A percentile compares a stretch with the other conserved stretches of the same genome.
Evolutionary conservation across 805 yeast species (phyloP).

Genomic region (Suhomyces vadensis): DNA sequence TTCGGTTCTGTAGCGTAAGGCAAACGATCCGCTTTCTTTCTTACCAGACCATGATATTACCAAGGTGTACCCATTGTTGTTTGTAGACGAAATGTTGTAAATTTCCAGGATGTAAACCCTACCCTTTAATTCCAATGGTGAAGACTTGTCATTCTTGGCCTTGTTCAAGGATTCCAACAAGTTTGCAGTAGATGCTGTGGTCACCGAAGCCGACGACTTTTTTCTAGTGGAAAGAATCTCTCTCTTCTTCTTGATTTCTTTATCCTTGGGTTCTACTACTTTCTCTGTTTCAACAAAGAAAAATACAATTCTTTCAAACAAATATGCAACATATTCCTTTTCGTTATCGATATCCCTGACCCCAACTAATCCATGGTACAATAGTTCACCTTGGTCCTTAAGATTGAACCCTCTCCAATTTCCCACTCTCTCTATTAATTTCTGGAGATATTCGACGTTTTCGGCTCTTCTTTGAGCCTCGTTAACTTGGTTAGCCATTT

Average conservation of each 20-base stretch:
- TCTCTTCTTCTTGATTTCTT: constrained; percentile 36
- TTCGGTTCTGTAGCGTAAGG: constrained; percentile 78
- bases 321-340: constrained; percentile 83
- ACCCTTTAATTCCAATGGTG: constrained; percentile 65
- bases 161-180: constrained; percentile 36
- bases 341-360: constrained; percentile 72
- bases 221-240: constrained; percentile 49
- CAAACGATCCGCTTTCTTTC: constrained; percentile 82
- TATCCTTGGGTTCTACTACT: constrained; percentile 21
- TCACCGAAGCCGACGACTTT: constrained; percentile 48
- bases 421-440: constrained; percentile 68
- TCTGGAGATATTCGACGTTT: constrained; percentile 69
- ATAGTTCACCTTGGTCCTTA: constrained; percentile 78
- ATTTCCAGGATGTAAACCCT: constrained; percentile 75
- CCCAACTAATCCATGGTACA: constrained; percentile 70
- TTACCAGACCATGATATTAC: constrained; percentile 82
- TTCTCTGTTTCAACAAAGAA: constrained; percentile 39
- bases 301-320: constrained; percentile 69
- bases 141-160: constrained; percentile 24
- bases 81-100: constrained; percentile 40
- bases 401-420: constrained; percentile 93
- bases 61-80: constrained; percentile 53
- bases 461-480: constrained; percentile 93
- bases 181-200: constrained; percentile 36
- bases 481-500: constrained; percentile 83